Conservation (phyloP, 192 early-diverging fungal genomes). For the Funneliformis mosseae region DNA sequence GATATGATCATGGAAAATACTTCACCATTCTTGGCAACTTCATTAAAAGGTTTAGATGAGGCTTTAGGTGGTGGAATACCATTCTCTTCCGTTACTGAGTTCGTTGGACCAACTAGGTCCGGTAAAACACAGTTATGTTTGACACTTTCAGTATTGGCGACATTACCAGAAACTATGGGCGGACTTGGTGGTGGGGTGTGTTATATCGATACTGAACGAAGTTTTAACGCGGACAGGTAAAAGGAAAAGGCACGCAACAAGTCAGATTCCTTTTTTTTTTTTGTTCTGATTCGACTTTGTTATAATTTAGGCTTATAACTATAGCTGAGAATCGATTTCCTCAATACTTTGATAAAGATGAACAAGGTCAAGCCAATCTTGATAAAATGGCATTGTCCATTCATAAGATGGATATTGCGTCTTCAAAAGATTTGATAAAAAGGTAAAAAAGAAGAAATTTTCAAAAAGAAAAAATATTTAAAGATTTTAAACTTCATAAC, state of each 20-base stretch:
- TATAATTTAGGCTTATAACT: constrained; percentile 17
- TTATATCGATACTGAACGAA: constrained; percentile 29
- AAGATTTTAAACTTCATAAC: background rate
- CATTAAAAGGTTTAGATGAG: constrained; percentile 7
- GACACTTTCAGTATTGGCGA: constrained; percentile 15
- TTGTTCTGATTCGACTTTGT: background rate
- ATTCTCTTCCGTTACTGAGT: constrained; percentile 25
- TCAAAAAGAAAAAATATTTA: background rate
- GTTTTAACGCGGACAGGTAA: constrained; percentile 18
- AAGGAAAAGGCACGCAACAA: background rate
- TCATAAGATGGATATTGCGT: constrained; percentile 12
- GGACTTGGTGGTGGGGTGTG: constrained; percentile 31
- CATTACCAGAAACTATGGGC: constrained; percentile 13
- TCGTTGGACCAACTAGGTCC: constrained; percentile 19
- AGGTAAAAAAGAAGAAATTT: background rate
- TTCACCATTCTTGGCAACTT: constrained; percentile 27
- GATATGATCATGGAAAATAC: background rate
- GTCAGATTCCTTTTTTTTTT: background rate
- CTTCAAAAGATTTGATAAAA: constrained; percentile 16
- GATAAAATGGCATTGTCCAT: constrained; percentile 20
- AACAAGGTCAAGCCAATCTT: constrained; percentile 24
- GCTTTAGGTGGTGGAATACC: constrained; percentile 27
- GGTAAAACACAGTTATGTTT: constrained; percentile 33
- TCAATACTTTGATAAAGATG: background rate
- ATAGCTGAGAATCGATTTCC: constrained; percentile 25